These are phyloP conservation scores for Haberlea rhodopensis DNA, from an alignment of 257 asterid genomes.

Conservation along the genomic window DNA sequence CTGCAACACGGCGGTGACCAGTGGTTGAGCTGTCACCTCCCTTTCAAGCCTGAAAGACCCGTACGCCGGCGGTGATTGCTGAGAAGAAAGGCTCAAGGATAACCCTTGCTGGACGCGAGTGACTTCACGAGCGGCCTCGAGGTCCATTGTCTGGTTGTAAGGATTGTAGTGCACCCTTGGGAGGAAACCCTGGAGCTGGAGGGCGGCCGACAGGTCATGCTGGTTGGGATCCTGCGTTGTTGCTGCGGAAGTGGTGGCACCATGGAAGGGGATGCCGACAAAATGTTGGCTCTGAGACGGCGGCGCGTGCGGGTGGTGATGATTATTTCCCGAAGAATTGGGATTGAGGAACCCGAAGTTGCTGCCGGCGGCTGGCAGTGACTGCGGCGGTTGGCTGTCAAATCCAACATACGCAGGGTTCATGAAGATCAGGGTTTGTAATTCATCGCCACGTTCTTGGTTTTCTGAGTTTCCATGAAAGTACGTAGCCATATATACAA, in stretches of 20 bases:
- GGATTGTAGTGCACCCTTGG: slow-evolving; percentile 60
- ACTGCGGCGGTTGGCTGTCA: slow-evolving; percentile 50
- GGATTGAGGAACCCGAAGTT: slow-evolving; percentile 69
- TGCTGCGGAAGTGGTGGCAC: slow-evolving; percentile 28
- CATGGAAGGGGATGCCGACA: slow-evolving; percentile 67
- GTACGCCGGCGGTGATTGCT: slow-evolving; percentile 44
- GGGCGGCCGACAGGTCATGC: slow-evolving; percentile 38
- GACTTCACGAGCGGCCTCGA: slow-evolving; percentile 50
- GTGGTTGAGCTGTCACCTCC: slow-evolving; percentile 39
- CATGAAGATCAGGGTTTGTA: slow-evolving; percentile 88
- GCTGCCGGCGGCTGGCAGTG: slow-evolving; percentile 26
- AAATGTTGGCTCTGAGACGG: slow-evolving; percentile 57
- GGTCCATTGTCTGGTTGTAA: slow-evolving; percentile 43
- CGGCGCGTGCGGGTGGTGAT: slow-evolving; percentile 59
- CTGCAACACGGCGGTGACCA: slow-evolving; percentile 35
- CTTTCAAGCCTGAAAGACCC: slow-evolving; percentile 44
- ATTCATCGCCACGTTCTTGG: slow-evolving; percentile 64
- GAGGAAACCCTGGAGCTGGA: slow-evolving; percentile 53
- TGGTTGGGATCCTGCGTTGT: slow-evolving; percentile 35
- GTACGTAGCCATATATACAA: slow-evolving; percentile 64
- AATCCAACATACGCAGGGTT: slow-evolving; percentile 82
- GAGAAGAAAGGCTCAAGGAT: slow-evolving; percentile 71
- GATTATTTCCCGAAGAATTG: slow-evolving; percentile 36
- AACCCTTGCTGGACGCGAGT: slow-evolving; percentile 76
- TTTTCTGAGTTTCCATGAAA: slow-evolving; percentile 80